A percentile compares a stretch with the other conserved stretches of the same genome.
Evolutionary conservation across 345 rosid genomes (phyloP).

Genomic region (Eucalyptus camaldulensis): DNA sequence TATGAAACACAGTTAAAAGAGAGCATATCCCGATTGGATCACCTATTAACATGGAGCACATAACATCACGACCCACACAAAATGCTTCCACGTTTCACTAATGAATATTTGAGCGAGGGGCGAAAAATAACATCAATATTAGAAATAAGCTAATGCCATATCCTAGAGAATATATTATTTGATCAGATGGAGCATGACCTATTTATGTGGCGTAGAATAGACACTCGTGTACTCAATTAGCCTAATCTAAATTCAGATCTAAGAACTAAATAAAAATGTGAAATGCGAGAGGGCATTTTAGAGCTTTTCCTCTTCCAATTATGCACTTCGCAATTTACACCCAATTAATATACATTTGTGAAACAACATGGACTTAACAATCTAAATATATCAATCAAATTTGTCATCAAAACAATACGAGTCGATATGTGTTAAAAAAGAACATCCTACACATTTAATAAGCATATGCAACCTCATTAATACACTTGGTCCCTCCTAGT

Average conservation of each 20-base stretch:
- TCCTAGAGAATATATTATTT: not conserved
- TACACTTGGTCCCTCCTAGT: too few species aligned
- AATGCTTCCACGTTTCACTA: not conserved
- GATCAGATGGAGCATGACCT: not conserved
- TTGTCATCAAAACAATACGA: too few species aligned
- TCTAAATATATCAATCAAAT: not conserved
- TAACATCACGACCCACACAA: not conserved
- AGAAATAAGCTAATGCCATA: not conserved
- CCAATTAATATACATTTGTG: not conserved
- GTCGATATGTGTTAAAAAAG: too few species aligned
- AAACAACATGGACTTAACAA: not conserved
- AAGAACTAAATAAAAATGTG: not conserved
- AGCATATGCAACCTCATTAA: too few species aligned
- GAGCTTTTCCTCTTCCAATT: not conserved
- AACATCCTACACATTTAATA: too few species aligned
- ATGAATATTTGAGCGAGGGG: not conserved
- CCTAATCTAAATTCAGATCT: not conserved
- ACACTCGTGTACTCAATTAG: not conserved
- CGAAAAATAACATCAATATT: not conserved
- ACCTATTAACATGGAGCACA: not conserved
- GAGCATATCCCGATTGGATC: not conserved
- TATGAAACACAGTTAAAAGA: too few species aligned
- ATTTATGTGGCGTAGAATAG: too few species aligned
- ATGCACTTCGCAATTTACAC: not conserved
- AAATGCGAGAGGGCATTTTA: not conserved